Evolutionary conservation across 179 eudicot species (phyloP).

Genomic region (Sideroxylon spinosum): DNA sequence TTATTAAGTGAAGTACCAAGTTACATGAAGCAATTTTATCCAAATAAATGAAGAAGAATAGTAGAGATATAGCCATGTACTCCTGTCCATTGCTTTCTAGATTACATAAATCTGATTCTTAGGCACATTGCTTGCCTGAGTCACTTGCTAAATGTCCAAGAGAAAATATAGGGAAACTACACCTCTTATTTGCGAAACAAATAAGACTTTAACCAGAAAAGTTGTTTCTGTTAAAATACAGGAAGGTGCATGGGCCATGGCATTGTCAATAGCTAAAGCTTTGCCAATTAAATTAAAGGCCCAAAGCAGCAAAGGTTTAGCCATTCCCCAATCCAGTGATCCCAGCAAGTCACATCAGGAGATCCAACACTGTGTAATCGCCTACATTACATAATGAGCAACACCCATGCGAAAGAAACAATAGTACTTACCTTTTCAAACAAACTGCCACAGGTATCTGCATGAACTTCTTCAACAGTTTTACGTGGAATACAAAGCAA

Average conservation of each 20-base stretch:
- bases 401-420: background rate
- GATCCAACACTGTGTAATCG: background rate
- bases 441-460: slow-evolving; percentile 72
- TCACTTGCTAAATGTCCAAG: background rate
- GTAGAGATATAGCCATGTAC: slow-evolving; percentile 1
- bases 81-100: background rate
- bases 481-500: slow-evolving; percentile 82
- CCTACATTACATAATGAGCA: slow-evolving; percentile 8
- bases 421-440: slow-evolving; percentile 70
- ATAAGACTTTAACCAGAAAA: slow-evolving; percentile 2
- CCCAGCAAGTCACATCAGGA: background rate
- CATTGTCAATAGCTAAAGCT: background rate
- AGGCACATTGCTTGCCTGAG: background rate
- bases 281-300: background rate
- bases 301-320: background rate
- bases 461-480: slow-evolving; percentile 84
- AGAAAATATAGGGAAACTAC: background rate
- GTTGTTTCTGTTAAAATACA: background rate
- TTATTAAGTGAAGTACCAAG: background rate
- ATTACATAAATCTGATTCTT: background rate
- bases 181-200: background rate
- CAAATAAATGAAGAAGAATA: background rate
- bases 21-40: background rate
- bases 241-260: background rate
- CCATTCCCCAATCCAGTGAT: background rate